phyloP scores from a whole-genome alignment of 306 rosid genomes.

The Dryas octopetala region DNA sequence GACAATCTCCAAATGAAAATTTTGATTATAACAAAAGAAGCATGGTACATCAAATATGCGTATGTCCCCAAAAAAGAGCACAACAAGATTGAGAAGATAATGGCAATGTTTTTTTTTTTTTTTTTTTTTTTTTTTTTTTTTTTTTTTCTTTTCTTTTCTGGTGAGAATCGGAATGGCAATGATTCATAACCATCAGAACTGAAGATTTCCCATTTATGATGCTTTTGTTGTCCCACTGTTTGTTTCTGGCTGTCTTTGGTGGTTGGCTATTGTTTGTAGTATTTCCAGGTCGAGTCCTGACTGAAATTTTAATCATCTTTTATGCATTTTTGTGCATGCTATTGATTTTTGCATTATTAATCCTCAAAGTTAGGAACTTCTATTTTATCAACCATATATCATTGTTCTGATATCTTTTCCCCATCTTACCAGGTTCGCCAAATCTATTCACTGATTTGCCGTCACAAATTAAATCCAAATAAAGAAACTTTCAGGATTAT shows the following conservation, averaged over 20 bases:
- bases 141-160: no score
- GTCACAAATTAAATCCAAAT: slow-evolving; percentile 42
- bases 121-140: no score
- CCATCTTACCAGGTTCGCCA: slow-evolving; percentile 50
- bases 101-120: not conserved
- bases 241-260: not conserved
- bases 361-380: not conserved
- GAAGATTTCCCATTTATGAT: not conserved
- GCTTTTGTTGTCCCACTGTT: not conserved
- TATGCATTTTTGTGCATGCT: not conserved
- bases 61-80: not conserved
- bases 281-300: not conserved
- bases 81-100: not conserved
- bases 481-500: slow-evolving; percentile 63
- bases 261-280: not conserved
- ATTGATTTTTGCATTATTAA: not conserved
- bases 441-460: slow-evolving; percentile 54
- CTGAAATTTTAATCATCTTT: not conserved
- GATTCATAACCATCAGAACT: not conserved
- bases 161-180: no score
- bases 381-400: not conserved
- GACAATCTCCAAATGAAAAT: not conserved
- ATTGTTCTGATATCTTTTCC: slow-evolving; percentile 22
- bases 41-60: not conserved
- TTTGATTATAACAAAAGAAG: not conserved